These are phyloP conservation scores for Penicillium thymicola DNA, from an alignment of 2,329 filamentous ascomycete species.

Conservation along the genomic window DNA sequence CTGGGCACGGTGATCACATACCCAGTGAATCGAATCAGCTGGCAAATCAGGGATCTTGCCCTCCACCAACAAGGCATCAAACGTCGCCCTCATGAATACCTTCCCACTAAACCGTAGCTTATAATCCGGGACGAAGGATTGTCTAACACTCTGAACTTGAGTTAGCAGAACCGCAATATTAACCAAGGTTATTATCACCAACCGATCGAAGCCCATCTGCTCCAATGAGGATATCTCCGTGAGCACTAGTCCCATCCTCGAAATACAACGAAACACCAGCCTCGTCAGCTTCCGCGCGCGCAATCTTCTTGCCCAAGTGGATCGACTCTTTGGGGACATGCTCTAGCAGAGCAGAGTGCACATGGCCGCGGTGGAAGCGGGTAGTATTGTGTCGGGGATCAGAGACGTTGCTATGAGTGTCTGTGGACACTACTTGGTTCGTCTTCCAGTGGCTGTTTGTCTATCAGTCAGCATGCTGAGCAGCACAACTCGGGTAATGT, in stretches of 20 bases:
- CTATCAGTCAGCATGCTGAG: not conserved
- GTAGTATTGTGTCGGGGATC: constrained; percentile 42
- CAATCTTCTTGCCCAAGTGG: constrained; percentile 45
- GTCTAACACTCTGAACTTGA: constrained; percentile 21
- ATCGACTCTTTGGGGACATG: constrained; percentile 45
- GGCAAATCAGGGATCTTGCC: constrained; percentile 37
- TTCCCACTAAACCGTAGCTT: constrained; percentile 45
- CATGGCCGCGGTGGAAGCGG: constrained; percentile 49
- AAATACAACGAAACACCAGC: constrained; percentile 42
- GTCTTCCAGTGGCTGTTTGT: constrained; percentile 41
- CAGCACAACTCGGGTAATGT: not conserved
- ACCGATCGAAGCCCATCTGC: constrained; percentile 54
- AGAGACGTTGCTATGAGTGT: constrained; percentile 31
- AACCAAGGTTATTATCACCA: constrained; percentile 29
- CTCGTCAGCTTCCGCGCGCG: constrained; percentile 34
- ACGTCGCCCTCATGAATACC: constrained; percentile 47
- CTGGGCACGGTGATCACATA: not conserved
- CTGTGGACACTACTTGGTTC: constrained; percentile 46
- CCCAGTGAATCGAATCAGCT: constrained; percentile 46
- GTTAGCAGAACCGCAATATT: not conserved
- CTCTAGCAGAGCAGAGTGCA: constrained; percentile 49
- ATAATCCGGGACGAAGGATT: constrained; percentile 45
- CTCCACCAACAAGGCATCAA: constrained; percentile 41
- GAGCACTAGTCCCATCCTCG: constrained; percentile 45
- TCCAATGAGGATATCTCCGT: constrained; percentile 51